Conservation (phyloP, 176 grass and related monocot genomes). For the Poa annua region DNA sequence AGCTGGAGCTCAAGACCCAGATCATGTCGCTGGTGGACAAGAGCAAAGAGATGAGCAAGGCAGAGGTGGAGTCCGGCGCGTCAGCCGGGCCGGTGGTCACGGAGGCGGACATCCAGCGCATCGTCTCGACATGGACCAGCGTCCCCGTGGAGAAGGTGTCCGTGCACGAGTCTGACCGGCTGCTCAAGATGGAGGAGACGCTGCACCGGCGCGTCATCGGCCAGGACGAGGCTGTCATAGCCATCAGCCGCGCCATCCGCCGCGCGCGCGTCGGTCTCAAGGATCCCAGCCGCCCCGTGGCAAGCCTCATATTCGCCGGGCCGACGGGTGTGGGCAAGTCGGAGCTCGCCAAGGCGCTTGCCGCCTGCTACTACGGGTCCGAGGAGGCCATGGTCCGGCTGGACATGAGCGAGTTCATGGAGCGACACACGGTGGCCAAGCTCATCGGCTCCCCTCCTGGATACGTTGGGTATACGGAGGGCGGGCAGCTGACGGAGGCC, state of each 20-base stretch:
- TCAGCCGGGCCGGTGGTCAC: constrained; percentile 62
- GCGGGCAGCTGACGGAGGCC: constrained; percentile 92
- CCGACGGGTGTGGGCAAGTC: constrained; percentile 95
- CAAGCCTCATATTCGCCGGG: constrained; percentile 92
- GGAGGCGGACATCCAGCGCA: constrained; percentile 89
- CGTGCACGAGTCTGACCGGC: constrained; percentile 68
- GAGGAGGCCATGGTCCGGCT: constrained; percentile 92
- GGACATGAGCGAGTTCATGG: constrained; percentile 98
- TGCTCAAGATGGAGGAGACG: constrained; percentile 92
- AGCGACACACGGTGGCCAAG: constrained; percentile 89
- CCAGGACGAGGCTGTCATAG: constrained; percentile 89
- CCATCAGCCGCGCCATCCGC: constrained; percentile 82
- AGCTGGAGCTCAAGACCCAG: constrained; percentile 76
- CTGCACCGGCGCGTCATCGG: constrained; percentile 80
- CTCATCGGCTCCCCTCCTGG: constrained; percentile 89
- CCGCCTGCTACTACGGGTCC: constrained; percentile 79
- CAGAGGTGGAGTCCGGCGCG: constrained; percentile 61
- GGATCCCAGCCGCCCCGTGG: constrained; percentile 78
- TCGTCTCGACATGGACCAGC: constrained; percentile 87
- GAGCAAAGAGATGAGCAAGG: constrained; percentile 83
- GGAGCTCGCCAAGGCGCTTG: constrained; percentile 81
- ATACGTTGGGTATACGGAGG: constrained; percentile 92
- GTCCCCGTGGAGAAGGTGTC: constrained; percentile 95
- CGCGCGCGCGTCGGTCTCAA: constrained; percentile 85
- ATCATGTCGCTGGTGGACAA: constrained; percentile 77